phyloP scores from a whole-genome alignment of 2,329 filamentous ascomycete species.

The Monosporascus sp. region DNA sequence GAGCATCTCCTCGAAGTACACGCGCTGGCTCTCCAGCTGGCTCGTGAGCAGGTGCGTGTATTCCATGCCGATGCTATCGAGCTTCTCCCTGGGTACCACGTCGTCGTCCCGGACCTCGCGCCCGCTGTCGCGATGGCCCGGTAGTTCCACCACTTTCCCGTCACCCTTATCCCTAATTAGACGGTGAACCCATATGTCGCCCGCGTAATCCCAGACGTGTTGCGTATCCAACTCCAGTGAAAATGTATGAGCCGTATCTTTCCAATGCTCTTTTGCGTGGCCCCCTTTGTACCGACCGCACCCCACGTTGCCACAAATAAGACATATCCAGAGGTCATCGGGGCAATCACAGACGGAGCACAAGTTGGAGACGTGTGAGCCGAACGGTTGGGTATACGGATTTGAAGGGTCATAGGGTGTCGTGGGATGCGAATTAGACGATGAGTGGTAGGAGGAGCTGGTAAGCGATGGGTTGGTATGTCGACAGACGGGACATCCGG shows the following conservation, averaged over 20 bases:
- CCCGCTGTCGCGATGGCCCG: slow-evolving; percentile 39
- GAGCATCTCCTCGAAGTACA: slow-evolving; percentile 91
- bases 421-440: slow-evolving; percentile 13
- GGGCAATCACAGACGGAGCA: slow-evolving; percentile 77
- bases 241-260: slow-evolving; percentile 83
- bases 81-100: slow-evolving; percentile 63
- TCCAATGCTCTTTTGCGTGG: slow-evolving; percentile 90
- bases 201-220: slow-evolving; percentile 96
- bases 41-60: slow-evolving; percentile 91
- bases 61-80: slow-evolving; percentile 79
- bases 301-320: slow-evolving; percentile 87
- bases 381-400: slow-evolving; percentile 51
- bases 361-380: slow-evolving; percentile 57
- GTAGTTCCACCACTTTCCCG: slow-evolving; percentile 87
- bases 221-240: slow-evolving; percentile 90
- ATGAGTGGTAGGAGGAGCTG: slow-evolving; percentile 7
- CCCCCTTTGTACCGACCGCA: slow-evolving; percentile 93
- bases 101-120: slow-evolving; percentile 46
- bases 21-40: slow-evolving; percentile 85
- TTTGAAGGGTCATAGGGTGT: slow-evolving; percentile 39
- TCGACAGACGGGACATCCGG: slow-evolving; percentile 88
- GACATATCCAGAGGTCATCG: slow-evolving; percentile 87
- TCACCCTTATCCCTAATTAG: slow-evolving; percentile 92
- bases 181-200: slow-evolving; percentile 92
- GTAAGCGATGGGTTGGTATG: slow-evolving; percentile 58